Evolutionary conservation across 2,329 filamentous ascomycete genomes (phyloP).

Genomic region (Graphilbum sp.): DNA sequence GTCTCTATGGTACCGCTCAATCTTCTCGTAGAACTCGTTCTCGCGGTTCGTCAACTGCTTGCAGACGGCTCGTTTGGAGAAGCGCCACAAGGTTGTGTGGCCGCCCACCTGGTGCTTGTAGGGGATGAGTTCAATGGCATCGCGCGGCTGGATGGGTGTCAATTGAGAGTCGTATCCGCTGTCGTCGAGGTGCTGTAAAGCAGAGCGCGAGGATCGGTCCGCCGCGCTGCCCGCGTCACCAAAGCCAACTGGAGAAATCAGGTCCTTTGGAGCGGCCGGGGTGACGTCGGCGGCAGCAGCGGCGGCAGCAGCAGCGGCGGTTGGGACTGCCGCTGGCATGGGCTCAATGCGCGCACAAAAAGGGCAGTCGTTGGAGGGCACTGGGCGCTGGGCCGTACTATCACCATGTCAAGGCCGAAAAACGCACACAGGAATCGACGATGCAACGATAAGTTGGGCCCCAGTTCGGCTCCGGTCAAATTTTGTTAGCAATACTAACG

Average conservation of each 20-base stretch:
- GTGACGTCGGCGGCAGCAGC: neutral
- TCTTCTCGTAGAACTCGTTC: conserved; percentile 96
- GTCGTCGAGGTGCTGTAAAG: conserved; percentile 29
- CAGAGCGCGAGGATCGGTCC: conserved; percentile 14
- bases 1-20: conserved; percentile 80
- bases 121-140: conserved; percentile 88
- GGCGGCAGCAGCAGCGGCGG: neutral
- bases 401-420: neutral
- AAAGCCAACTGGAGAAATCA: neutral
- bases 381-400: neutral
- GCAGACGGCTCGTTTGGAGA: conserved; percentile 87
- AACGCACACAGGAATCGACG: neutral
- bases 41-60: conserved; percentile 97
- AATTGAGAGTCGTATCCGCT: conserved; percentile 34
- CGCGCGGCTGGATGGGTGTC: conserved; percentile 46
- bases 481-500: neutral
- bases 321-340: neutral
- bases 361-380: neutral
- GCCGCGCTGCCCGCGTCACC: neutral
- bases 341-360: neutral
- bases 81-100: conserved; percentile 90
- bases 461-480: neutral
- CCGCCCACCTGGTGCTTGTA: conserved; percentile 97
- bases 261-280: neutral
- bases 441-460: neutral